phyloP scores from a whole-genome alignment of 2,329 filamentous ascomycete species.

The Ophiostoma tasmaniense region DNA sequence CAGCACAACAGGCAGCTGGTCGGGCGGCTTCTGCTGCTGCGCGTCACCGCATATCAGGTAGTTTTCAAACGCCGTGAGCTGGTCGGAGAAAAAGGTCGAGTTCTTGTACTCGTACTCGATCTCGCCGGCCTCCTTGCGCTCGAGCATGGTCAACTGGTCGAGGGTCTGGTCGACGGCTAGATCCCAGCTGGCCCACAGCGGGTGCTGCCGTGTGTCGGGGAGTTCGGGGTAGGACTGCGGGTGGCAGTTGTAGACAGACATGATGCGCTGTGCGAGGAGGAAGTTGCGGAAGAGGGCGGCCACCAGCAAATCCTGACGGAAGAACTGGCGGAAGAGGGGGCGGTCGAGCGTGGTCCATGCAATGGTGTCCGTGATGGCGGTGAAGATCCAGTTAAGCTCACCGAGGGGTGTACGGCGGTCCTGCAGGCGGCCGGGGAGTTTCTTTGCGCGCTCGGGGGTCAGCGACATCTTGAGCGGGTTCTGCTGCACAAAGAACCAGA shows the following conservation, averaged over 20 bases:
- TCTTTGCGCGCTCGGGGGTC: slow-evolving; percentile 73
- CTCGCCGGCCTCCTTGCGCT: slow-evolving; percentile 64
- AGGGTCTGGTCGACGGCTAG: slow-evolving; percentile 92
- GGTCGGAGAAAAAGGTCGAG: slow-evolving; percentile 93
- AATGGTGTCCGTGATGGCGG: slow-evolving; percentile 96
- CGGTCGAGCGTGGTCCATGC: slow-evolving; percentile 93
- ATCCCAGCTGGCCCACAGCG: slow-evolving; percentile 96
- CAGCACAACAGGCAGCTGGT: slow-evolving; percentile 90
- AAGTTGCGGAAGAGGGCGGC: slow-evolving; percentile 95
- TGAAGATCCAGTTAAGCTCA: slow-evolving; percentile 99
- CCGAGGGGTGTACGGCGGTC: slow-evolving; percentile 89
- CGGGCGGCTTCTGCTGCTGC: slow-evolving; percentile 76
- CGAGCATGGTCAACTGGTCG: slow-evolving; percentile 76
- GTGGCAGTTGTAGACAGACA: slow-evolving; percentile 93
- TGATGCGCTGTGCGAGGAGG: slow-evolving; percentile 84
- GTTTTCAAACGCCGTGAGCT: slow-evolving; percentile 93
- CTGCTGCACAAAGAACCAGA: slow-evolving; percentile 93
- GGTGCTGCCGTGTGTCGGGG: slow-evolving; percentile 91
- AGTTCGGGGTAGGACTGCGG: slow-evolving; percentile 85
- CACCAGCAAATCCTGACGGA: slow-evolving; percentile 97
- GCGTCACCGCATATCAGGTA: slow-evolving; percentile 77
- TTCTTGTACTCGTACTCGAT: slow-evolving; percentile 86
- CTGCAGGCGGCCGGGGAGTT: slow-evolving; percentile 82
- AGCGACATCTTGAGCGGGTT: slow-evolving; percentile 66
- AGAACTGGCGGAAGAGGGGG: slow-evolving; percentile 90